A percentile compares a stretch with the other conserved stretches of the same genome.
These are phyloP conservation scores for Populus deltoides DNA, from an alignment of 345 rosid species.

Conservation along the genomic window DNA sequence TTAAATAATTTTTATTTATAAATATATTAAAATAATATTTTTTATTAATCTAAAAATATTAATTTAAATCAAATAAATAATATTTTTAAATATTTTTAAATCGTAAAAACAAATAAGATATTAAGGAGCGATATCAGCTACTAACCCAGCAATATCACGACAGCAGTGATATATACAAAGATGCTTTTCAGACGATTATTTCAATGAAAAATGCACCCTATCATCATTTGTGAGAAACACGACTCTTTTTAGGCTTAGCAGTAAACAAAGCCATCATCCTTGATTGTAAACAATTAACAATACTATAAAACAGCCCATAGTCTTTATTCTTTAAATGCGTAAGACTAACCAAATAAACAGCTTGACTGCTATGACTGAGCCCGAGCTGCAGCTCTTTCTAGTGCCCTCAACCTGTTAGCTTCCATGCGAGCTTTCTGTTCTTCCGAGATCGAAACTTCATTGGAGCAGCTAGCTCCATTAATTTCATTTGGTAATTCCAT, in stretches of 20 bases:
- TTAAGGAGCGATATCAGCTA: too few species aligned
- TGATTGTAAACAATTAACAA: not conserved
- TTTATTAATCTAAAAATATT: too few species aligned
- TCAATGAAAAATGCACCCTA: not conserved
- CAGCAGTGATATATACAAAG: too few species aligned
- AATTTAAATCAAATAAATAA: too few species aligned
- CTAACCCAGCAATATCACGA: too few species aligned
- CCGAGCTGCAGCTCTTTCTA: slow-evolving; percentile 64
- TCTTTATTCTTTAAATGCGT: not conserved
- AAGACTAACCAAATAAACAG: not conserved
- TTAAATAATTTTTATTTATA: too few species aligned
- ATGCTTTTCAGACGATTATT: too few species aligned
- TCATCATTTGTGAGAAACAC: not conserved
- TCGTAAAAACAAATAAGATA: too few species aligned
- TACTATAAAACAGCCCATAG: not conserved
- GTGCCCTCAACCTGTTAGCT: slow-evolving; percentile 70
- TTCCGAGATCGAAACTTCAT: slow-evolving; percentile 46
- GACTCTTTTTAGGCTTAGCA: not conserved
- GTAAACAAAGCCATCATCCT: not conserved
- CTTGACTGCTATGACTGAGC: slow-evolving; percentile 14
- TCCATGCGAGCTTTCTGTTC: slow-evolving; percentile 77
- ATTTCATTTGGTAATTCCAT: slow-evolving; percentile 17
- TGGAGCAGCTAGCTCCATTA: slow-evolving; percentile 15
- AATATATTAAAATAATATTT: too few species aligned
- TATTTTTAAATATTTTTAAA: too few species aligned